Conservation (phyloP, 2,329 filamentous ascomycete genomes). For the Incumbomyces lentus region DNA sequence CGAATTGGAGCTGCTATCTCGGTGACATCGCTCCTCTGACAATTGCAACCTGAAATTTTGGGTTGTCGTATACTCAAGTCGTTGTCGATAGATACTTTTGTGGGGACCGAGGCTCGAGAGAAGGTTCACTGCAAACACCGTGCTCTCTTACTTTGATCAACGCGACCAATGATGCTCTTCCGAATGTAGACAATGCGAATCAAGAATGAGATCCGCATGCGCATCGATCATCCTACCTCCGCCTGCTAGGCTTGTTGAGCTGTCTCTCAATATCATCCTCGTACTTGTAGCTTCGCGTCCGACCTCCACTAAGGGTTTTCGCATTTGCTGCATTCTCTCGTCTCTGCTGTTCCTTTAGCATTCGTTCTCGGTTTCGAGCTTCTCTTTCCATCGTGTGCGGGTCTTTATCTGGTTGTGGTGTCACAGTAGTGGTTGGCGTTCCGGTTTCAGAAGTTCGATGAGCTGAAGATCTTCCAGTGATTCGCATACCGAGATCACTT, state of each 20-base stretch:
- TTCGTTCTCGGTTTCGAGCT: conserved; percentile 50
- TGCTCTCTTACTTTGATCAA: too few relatives aligned
- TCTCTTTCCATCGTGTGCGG: conserved; percentile 65
- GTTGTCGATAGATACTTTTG: too few relatives aligned
- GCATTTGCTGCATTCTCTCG: conserved; percentile 42
- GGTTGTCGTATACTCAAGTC: too few relatives aligned
- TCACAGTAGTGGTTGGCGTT: conserved; percentile 1
- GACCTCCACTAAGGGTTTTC: conserved; percentile 18
- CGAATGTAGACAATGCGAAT: too few relatives aligned
- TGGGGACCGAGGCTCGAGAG: too few relatives aligned
- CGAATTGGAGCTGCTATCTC: too few relatives aligned
- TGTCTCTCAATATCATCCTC: conserved; percentile 36
- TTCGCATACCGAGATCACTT: conserved; percentile 13
- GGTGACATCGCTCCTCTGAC: too few relatives aligned
- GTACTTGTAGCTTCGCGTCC: conserved; percentile 39
- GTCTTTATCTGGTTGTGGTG: conserved; percentile 33
- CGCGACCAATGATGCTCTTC: too few relatives aligned
- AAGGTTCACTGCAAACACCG: too few relatives aligned
- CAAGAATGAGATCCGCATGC: too few relatives aligned
- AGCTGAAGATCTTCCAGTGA: conserved; percentile 17
- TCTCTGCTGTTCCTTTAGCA: conserved; percentile 56
- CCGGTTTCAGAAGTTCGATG: conserved; percentile 14
- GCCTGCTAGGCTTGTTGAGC: conserved; percentile 19
- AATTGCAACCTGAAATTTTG: too few relatives aligned
- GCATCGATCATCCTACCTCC: not conserved